Conservation (phyloP, 2,329 filamentous ascomycete genomes). For the Ambrosiella beaveri region DNA sequence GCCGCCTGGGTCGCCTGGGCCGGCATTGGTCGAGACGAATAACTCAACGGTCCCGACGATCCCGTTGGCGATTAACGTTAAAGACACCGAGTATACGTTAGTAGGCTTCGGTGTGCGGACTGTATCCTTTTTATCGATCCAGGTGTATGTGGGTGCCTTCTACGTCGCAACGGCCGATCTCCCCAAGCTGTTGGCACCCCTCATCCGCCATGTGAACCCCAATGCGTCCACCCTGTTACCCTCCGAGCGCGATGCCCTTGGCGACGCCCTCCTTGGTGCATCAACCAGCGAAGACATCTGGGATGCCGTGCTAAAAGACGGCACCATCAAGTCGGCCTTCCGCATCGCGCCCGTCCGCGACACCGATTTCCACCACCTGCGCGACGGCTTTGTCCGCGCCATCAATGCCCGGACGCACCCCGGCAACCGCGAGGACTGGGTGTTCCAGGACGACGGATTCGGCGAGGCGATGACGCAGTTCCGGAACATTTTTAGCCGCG, state of each 20-base stretch:
- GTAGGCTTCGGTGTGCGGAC: conserved; percentile 76
- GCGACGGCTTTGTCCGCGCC: conserved; percentile 78
- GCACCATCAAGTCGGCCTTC: conserved; percentile 57
- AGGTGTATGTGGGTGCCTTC: conserved; percentile 88
- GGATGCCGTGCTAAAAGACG: conserved; percentile 49
- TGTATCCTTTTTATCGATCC: conserved; percentile 75
- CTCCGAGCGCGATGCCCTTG: conserved; percentile 60
- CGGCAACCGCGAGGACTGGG: conserved; percentile 26
- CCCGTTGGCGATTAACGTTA: conserved; percentile 51
- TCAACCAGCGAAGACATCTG: conserved; percentile 54
- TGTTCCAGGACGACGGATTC: conserved; percentile 56
- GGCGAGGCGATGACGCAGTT: conserved; percentile 59
- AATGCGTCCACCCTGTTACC: conserved; percentile 69
- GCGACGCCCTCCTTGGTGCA: conserved; percentile 50
- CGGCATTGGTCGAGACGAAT: conserved; percentile 38
- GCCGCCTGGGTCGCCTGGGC: not conserved
- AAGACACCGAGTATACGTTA: conserved; percentile 59
- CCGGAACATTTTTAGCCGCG: conserved; percentile 64
- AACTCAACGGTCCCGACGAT: conserved; percentile 66
- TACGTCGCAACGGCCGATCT: conserved; percentile 80
- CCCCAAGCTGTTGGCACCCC: conserved; percentile 55
- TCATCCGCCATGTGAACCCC: conserved; percentile 60
- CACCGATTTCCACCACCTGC: conserved; percentile 83
- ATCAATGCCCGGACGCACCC: conserved; percentile 54
- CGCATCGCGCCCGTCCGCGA: conserved; percentile 80